Percentiles rank a stretch among this genome's conserved stretches.
phyloP scores from a whole-genome alignment of 2,329 filamentous ascomycete species.

The Myriosclerotinia curreyana region DNA sequence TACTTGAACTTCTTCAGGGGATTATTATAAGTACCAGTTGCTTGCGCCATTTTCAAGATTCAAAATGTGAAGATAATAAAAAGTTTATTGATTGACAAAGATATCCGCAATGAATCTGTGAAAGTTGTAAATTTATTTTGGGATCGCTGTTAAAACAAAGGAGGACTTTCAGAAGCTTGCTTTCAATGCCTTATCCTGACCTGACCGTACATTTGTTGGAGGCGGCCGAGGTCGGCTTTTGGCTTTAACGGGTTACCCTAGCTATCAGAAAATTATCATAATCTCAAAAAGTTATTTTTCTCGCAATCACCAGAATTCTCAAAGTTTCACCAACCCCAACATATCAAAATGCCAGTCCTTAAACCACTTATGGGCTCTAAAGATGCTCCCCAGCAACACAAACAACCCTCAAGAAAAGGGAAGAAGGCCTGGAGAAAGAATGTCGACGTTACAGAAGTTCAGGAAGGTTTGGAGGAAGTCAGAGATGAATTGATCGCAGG shows the following conservation, averaged over 20 bases:
- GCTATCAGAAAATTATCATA: slow-evolving; percentile 22
- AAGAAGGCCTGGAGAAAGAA: slow-evolving; percentile 99
- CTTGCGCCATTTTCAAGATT: slow-evolving; percentile 69
- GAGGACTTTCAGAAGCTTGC: slow-evolving; percentile 14
- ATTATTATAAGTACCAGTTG: slow-evolving; percentile 91
- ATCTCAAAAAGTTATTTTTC: slow-evolving; percentile 21
- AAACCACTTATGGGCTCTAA: slow-evolving; percentile 44
- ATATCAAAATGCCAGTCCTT: slow-evolving; percentile 37
- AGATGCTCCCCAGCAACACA: slow-evolving; percentile 73
- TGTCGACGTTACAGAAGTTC: slow-evolving; percentile 85
- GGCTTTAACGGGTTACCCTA: slow-evolving; percentile 16
- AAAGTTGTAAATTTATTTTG: slow-evolving; percentile 13
- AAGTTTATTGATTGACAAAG: slow-evolving; percentile 18
- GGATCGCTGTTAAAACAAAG: slow-evolving; percentile 19
- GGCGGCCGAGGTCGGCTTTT: slow-evolving; percentile 13
- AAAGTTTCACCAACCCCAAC: slow-evolving; percentile 6
- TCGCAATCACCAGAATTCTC: slow-evolving; percentile 3
- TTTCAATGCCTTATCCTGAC: slow-evolving; percentile 14
- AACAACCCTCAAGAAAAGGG: slow-evolving; percentile 89
- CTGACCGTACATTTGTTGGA: slow-evolving; percentile 17
- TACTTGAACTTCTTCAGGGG: slow-evolving; percentile 99
- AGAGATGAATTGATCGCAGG: slow-evolving; percentile 90
- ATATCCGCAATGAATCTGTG: slow-evolving; percentile 25
- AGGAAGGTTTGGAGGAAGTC: slow-evolving; percentile 76
- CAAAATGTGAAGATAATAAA: neutral